Conservation (phyloP, 148 eudicot genomes). For the Talinum fruticosum region DNA sequence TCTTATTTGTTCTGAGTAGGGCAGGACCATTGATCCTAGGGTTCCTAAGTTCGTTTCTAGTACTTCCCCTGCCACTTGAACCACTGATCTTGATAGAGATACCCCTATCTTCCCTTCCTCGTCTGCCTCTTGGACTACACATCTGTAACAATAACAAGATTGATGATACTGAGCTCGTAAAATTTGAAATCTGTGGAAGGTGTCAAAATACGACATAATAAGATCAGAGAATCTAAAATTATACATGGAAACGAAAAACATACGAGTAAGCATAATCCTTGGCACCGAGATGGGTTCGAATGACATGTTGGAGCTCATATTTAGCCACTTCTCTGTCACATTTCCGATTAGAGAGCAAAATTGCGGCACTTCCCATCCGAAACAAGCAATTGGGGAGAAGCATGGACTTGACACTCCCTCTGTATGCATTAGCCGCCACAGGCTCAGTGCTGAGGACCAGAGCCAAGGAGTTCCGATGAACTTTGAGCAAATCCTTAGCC, state of each 20-base stretch:
- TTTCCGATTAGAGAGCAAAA: slow-evolving; percentile 36
- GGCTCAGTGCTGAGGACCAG: slow-evolving; percentile 43
- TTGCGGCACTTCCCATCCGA: slow-evolving; percentile 41
- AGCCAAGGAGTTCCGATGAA: slow-evolving; percentile 39
- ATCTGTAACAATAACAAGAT: slow-evolving; percentile 20
- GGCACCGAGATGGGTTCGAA: slow-evolving; percentile 46
- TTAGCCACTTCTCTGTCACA: slow-evolving; percentile 28
- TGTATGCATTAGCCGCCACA: slow-evolving; percentile 30
- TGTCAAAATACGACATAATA: too few relatives aligned
- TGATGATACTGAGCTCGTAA: too few relatives aligned
- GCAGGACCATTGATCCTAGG: slow-evolving; percentile 40
- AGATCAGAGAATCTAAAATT: neutral
- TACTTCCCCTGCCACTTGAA: slow-evolving; percentile 50
- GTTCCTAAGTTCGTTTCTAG: slow-evolving; percentile 38
- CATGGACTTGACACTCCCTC: slow-evolving; percentile 43
- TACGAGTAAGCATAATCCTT: slow-evolving; percentile 41
- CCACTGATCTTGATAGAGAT: slow-evolving; percentile 33
- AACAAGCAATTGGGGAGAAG: slow-evolving; percentile 49
- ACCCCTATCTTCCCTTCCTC: slow-evolving; percentile 35
- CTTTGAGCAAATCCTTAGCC: slow-evolving; percentile 41
- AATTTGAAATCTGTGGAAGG: too few relatives aligned
- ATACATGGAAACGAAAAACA: neutral
- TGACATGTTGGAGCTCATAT: slow-evolving; percentile 41
- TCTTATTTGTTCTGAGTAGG: slow-evolving; percentile 41
- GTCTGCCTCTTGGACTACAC: slow-evolving; percentile 36